Percentiles rank a stretch among this genome's conserved stretches.
These are phyloP conservation scores for Vanrija pseudolonga DNA, from an alignment of 1,284 basidiomycete genomes.

Conservation along the genomic window DNA sequence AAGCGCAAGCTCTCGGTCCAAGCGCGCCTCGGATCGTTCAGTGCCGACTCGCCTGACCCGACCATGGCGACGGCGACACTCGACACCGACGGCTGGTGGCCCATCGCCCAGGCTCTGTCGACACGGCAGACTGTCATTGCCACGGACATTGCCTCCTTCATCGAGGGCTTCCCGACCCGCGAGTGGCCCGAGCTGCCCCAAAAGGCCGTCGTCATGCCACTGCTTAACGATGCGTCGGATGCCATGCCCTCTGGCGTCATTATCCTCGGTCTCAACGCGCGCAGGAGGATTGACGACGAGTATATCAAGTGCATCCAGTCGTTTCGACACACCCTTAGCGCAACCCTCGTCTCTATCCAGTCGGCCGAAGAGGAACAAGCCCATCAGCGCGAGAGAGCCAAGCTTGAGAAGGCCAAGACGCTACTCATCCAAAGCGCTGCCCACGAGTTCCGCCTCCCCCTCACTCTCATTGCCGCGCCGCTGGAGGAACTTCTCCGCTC, in stretches of 20 bases:
- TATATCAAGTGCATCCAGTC: conserved; percentile 38
- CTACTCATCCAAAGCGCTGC: conserved; percentile 43
- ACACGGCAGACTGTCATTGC: conserved; percentile 36
- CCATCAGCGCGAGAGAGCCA: conserved; percentile 36
- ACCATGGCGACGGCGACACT: not conserved
- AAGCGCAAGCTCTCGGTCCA: not conserved
- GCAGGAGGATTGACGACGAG: conserved; percentile 34
- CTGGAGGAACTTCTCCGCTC: conserved; percentile 27
- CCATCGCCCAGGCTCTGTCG: conserved; percentile 33
- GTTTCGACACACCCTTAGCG: conserved; percentile 32
- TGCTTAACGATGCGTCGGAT: conserved; percentile 37
- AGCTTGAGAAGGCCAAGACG: conserved; percentile 46
- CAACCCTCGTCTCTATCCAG: conserved; percentile 33
- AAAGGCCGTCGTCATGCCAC: conserved; percentile 46
- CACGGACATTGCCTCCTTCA: conserved; percentile 32
- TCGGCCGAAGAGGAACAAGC: conserved; percentile 38
- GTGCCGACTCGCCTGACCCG: not conserved
- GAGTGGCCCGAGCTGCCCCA: conserved; percentile 41
- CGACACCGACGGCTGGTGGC: conserved; percentile 24
- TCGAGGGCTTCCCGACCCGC: conserved; percentile 31
- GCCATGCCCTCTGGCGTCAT: conserved; percentile 38
- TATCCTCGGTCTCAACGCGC: conserved; percentile 46
- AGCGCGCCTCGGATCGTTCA: not conserved
- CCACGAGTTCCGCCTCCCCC: conserved; percentile 43
- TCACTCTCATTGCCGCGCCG: conserved; percentile 34